Evolutionary conservation across 1,284 basidiomycete genomes (phyloP).

Genomic region (Ceratobasidium theobromae): DNA sequence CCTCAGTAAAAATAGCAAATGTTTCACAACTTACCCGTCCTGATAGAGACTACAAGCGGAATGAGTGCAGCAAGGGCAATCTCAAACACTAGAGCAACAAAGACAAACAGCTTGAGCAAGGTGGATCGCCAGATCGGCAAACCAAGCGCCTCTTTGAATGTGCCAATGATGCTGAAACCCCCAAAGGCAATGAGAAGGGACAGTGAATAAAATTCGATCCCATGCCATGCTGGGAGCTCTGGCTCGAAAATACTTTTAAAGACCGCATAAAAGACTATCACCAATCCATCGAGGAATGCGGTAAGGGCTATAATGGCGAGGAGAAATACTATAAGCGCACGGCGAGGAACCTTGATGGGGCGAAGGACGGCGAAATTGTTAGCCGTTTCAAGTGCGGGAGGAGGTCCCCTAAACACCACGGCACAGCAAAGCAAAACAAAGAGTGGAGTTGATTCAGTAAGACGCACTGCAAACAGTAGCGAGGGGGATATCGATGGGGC

Average conservation of each 20-base stretch:
- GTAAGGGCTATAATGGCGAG: slow-evolving; percentile 53
- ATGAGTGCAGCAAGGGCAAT: slow-evolving; percentile 59
- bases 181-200: slow-evolving; percentile 63
- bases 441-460: too few species aligned
- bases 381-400: too few species aligned
- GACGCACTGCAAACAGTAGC: too few species aligned
- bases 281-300: slow-evolving; percentile 45
- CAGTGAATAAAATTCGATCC: slow-evolving; percentile 55
- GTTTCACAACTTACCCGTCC: slow-evolving; percentile 48
- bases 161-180: slow-evolving; percentile 66
- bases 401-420: too few species aligned
- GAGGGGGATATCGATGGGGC: too few species aligned
- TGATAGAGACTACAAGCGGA: slow-evolving; percentile 48
- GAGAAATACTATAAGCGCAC: slow-evolving; percentile 67
- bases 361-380: too few species aligned
- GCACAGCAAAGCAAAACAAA: too few species aligned
- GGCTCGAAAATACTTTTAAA: slow-evolving; percentile 63
- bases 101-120: slow-evolving; percentile 57
- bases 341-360: too few species aligned
- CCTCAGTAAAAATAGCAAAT: not conserved
- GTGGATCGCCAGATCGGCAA: slow-evolving; percentile 67
- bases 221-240: slow-evolving; percentile 49
- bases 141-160: slow-evolving; percentile 73
- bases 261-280: slow-evolving; percentile 64
- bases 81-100: slow-evolving; percentile 58